These are phyloP conservation scores for Phaeophleospora eucalypticola DNA, from an alignment of 2,329 filamentous ascomycete genomes.

Conservation along the genomic window DNA sequence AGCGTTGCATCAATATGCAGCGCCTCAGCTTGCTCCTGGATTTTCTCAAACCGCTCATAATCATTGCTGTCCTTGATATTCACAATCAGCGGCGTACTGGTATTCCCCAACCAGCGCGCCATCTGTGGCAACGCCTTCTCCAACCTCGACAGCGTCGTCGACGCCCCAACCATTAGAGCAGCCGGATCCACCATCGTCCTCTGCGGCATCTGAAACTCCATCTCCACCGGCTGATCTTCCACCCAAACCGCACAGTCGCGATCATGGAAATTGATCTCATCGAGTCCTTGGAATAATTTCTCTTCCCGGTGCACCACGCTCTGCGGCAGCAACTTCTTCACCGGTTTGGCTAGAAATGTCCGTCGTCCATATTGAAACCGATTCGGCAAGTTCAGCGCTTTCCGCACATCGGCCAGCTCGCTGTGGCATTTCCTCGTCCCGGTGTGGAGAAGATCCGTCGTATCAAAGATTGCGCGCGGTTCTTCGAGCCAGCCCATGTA, in stretches of 20 bases:
- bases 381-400: neutral
- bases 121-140: conserved; percentile 2
- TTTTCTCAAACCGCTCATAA: neutral
- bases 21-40: neutral
- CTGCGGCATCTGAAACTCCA: neutral
- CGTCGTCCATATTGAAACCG: neutral
- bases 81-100: conserved; percentile 2
- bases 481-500: neutral
- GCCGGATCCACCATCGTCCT: neutral
- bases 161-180: conserved; percentile 1
- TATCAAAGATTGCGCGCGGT: neutral
- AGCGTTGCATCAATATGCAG: neutral
- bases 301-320: neutral
- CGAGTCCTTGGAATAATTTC: neutral
- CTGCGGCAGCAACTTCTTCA: neutral
- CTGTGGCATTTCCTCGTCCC: neutral
- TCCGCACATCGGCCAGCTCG: neutral
- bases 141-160: conserved; percentile 3
- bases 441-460: neutral
- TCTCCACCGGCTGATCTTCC: neutral
- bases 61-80: conserved; percentile 4
- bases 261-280: neutral
- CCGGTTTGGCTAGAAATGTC: neutral
- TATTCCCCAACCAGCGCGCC: conserved; percentile 1
- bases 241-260: neutral